Evolutionary conservation across 768 basidiomycete species (phyloP), one percentile per base, ranked within the genome.

Genomic region (Boletus rubropictus): DNA sequence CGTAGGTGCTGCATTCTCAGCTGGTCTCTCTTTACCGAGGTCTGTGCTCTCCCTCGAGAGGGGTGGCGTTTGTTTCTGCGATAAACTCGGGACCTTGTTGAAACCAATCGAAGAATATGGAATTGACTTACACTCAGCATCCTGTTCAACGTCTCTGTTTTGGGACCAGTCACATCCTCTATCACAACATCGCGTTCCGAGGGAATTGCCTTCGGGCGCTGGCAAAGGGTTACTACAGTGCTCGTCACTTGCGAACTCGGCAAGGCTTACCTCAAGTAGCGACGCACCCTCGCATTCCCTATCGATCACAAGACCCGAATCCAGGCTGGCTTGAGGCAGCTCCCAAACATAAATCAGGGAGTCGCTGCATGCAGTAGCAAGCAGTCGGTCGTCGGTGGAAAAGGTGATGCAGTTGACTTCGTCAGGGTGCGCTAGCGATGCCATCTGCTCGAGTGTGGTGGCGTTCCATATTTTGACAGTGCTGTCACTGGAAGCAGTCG

Each of bases 281-380:
- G 59, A 61, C 44, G 39, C 46, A 27, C 55, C 58, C 29, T 62
- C 60, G 35, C 11, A 44, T 24, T 44, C 54, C 42, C 38, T 50
- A 29, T 63, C 60, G 25, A 62, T 63, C 47, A 36, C 61, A 8
- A 64, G 51, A 39, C 61, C 61, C 41, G 62, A 64, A 41, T 62
- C 61, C 53, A 62, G 36, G 48, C 59, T 61, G 17, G 61, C 46
- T 40, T 61, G 59, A 9, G 61, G 61, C 21, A 55, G 11, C 41
- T 66, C 67, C 64, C 66, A 66, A 17, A 66, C 36, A 40, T 66
- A 63, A 34, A 68, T 29, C 12, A 41, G 28, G 34, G 63, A 56
- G 39, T 64, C 63, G 37, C 56, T 63, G 36, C 65, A 64, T 20
- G 60, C 63, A 7, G 64, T 66, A 17, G 66, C 64, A n/a, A 65